Evolutionary conservation across 495 filamentous ascomycete genomes (phyloP), one percentile per base, ranked within the genome.

Genomic region (Corynascus novoguineensis): DNA sequence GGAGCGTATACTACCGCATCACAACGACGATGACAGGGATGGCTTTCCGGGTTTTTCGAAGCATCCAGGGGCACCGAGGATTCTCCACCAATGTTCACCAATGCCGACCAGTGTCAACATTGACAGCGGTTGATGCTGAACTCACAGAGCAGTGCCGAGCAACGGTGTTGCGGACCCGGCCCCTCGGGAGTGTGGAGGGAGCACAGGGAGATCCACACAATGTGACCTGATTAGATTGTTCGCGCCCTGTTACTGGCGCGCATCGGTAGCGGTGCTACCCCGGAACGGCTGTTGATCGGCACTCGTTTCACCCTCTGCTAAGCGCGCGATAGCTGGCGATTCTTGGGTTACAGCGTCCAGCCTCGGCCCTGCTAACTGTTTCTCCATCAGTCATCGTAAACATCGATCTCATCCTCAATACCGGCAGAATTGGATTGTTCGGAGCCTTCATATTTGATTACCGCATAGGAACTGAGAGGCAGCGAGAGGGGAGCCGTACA

Each of bases 61-160:
- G 7, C 37, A 41, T 19, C n/a, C 37, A 17, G 21, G 15, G 15
- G n/a, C 29, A 31, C 37, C n/a, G 15, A 41, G 9, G 17, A 44
- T 44, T 44, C 40, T 44, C 40, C 40, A 44, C 40, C 40, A 44
- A 44, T 44, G n/a, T n/a, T n/a, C n/a, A n/a, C n/a, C n/a, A n/a
- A n/a, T n/a, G n/a, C n/a, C n/a, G n/a, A n/a, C n/a, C n/a, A n/a
- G n/a, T n/a, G 14, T 44, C 40, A 44, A 44, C 40, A 44, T 8
- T 5, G 31, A 5, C 40, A 21, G 21, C 40, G 19, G 7, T 12
- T 11, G 3, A 44, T 44, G 8, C 10, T 44, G 5, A 22, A 19
- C 21, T 9, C 19, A 14, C 40, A 44, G 31, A 24, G 40, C 14
- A 44, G 40, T 44, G 40, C 40, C 40, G 40, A n/a, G 40, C 19